Evolutionary conservation across 257 asterid species (phyloP).

Genomic region (Paraleonurus japonicus): DNA sequence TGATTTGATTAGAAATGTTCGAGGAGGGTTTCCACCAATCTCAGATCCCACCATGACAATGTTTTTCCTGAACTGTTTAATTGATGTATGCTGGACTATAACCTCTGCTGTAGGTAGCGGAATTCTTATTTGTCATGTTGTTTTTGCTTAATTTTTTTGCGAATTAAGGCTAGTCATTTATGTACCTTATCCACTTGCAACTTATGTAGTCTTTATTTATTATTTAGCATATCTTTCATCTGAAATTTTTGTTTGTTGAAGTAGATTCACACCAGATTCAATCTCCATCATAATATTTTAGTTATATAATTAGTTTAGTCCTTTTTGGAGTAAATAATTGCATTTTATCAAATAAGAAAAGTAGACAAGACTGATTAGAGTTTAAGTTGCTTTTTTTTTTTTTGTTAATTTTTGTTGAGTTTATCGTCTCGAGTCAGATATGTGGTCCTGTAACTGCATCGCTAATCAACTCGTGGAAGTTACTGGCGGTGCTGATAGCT

Average conservation of each 20-base stretch:
- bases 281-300: conserved; percentile 11
- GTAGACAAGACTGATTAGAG: conserved; percentile 8
- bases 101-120: conserved; percentile 62
- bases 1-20: conserved; percentile 37
- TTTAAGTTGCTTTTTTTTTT: not conserved
- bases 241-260: conserved; percentile 22
- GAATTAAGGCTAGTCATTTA: conserved; percentile 24
- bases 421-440: conserved; percentile 9
- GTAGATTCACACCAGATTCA: conserved; percentile 18
- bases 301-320: not conserved
- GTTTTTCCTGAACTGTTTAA: conserved; percentile 53
- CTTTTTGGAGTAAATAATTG: conserved; percentile 18
- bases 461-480: conserved; percentile 13
- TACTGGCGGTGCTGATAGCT: conserved; percentile 21
- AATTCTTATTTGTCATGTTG: conserved; percentile 34
- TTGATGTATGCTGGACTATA: conserved; percentile 64
- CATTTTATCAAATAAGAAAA: not conserved
- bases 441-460: conserved; percentile 7
- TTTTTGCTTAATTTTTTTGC: conserved; percentile 24
- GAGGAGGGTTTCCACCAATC: conserved; percentile 44
- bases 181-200: conserved; percentile 22
- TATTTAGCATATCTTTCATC: conserved; percentile 3
- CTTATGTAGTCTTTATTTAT: conserved; percentile 18
- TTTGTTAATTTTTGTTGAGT: conserved; percentile 2
- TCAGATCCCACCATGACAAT: conserved; percentile 49